Conservation (phyloP, 331 rosid genomes). For the Quercus phellos region DNA sequence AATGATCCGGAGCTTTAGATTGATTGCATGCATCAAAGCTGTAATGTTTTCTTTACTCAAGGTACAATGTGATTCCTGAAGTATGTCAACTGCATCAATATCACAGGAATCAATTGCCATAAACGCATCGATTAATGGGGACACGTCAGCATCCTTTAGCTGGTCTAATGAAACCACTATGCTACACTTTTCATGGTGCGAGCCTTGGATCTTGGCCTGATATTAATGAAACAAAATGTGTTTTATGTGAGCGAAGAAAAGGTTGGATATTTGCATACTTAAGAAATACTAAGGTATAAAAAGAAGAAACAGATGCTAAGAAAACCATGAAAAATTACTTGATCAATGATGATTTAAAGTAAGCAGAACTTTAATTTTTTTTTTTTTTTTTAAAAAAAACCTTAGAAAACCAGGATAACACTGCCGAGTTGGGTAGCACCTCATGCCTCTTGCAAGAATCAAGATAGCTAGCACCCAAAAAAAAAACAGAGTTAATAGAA, state of each 20-base stretch:
- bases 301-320: neutral
- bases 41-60: conserved; percentile 52
- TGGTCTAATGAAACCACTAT: conserved; percentile 54
- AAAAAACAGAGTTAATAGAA: neutral
- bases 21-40: conserved; percentile 58
- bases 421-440: conserved; percentile 49
- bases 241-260: neutral
- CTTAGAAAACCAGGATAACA: conserved; percentile 37
- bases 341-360: neutral
- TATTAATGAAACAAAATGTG: neutral
- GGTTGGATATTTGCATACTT: neutral
- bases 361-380: neutral
- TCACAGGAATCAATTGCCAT: conserved; percentile 43
- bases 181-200: conserved; percentile 38
- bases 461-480: conserved; percentile 50
- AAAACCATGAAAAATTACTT: conserved; percentile 39
- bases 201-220: conserved; percentile 62
- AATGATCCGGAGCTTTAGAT: conserved; percentile 65
- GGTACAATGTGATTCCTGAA: conserved; percentile 48
- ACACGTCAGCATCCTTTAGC: conserved; percentile 56
- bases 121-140: conserved; percentile 56
- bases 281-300: neutral
- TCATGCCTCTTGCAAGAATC: conserved; percentile 59
- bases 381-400: neutral
- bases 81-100: conserved; percentile 66